Percentiles rank a stretch among this genome's conserved stretches.
These are phyloP conservation scores for Aspergillus viridinutans DNA, from an alignment of 2,329 filamentous ascomycete genomes.

Conservation along the genomic window DNA sequence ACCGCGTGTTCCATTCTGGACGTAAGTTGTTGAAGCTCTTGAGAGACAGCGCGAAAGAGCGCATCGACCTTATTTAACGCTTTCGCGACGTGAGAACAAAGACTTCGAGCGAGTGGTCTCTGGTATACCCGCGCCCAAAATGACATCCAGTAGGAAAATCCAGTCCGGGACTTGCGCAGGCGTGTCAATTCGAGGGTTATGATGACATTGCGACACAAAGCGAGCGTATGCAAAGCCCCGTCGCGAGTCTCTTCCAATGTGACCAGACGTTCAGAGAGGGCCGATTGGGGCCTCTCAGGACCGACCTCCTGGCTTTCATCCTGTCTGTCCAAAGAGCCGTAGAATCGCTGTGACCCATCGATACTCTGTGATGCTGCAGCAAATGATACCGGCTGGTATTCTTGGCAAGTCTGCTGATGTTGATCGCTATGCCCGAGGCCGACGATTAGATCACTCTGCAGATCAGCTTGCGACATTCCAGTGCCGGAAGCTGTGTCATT, in stretches of 20 bases:
- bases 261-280: conserved; percentile 1
- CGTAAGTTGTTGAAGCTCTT: conserved; percentile 22
- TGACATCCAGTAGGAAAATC: conserved; percentile 23
- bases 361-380: not conserved
- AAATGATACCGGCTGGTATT: conserved; percentile 1
- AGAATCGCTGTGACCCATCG: conserved; percentile 11
- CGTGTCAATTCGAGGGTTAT: conserved; percentile 26
- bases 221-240: conserved; percentile 21
- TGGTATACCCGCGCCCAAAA: conserved; percentile 29
- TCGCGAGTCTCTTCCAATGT: conserved; percentile 14
- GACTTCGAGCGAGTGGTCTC: conserved; percentile 12
- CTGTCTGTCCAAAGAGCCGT: conserved; percentile 5
- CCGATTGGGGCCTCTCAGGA: not conserved
- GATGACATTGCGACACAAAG: conserved; percentile 24
- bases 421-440: conserved; percentile 1
- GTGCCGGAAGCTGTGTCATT: not conserved
- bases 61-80: conserved; percentile 20
- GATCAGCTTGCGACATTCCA: conserved; percentile 9
- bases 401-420: not conserved
- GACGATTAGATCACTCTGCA: conserved; percentile 3
- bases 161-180: conserved; percentile 26
- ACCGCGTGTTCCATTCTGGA: conserved; percentile 17
- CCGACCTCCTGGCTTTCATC: not conserved
- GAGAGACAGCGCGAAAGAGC: conserved; percentile 22
- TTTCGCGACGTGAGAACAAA: conserved; percentile 12